Evolutionary conservation across 352 stramenopile species (phyloP).

Genomic region (Globisporangium sylvaticum): DNA sequence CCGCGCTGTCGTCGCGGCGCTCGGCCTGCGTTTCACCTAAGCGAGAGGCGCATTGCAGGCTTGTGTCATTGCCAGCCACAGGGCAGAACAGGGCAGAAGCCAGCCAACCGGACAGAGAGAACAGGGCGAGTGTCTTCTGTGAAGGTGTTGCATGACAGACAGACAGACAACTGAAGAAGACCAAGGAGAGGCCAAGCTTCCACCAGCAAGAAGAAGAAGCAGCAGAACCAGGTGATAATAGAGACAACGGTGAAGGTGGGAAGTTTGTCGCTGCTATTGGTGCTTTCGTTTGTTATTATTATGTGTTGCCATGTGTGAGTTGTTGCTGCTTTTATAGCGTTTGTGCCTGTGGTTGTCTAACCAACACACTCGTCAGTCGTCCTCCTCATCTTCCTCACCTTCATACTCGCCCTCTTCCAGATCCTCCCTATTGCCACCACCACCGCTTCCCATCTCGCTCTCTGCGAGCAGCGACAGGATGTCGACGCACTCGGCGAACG

Average conservation of each 20-base stretch:
- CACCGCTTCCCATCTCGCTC: constrained; percentile 22
- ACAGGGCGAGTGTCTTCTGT: background rate
- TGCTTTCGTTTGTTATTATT: background rate
- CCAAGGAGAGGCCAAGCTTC: background rate
- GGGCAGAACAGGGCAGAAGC: background rate
- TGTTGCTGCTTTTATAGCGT: background rate
- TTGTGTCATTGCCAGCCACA: too few species aligned
- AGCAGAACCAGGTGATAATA: background rate
- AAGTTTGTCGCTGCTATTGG: background rate
- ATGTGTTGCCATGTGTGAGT: background rate
- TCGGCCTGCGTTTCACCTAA: constrained; percentile 79
- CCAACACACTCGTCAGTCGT: constrained; percentile 11
- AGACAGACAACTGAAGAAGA: background rate
- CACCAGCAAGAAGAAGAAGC: background rate
- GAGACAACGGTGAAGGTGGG: constrained; percentile 1
- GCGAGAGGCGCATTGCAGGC: too few species aligned
- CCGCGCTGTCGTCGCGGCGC: constrained; percentile 67
- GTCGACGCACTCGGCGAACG: constrained; percentile 84
- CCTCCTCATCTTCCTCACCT: constrained; percentile 21
- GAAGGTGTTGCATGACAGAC: background rate
- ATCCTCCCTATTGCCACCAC: constrained; percentile 15
- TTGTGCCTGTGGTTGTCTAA: background rate
- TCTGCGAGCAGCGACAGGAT: constrained; percentile 79
- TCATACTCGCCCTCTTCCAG: constrained; percentile 23
- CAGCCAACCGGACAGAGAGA: background rate